Evolutionary conservation across 345 rosid genomes (phyloP), one percentile per base, ranked within the genome.

Genomic region (Syzygium jambos): DNA sequence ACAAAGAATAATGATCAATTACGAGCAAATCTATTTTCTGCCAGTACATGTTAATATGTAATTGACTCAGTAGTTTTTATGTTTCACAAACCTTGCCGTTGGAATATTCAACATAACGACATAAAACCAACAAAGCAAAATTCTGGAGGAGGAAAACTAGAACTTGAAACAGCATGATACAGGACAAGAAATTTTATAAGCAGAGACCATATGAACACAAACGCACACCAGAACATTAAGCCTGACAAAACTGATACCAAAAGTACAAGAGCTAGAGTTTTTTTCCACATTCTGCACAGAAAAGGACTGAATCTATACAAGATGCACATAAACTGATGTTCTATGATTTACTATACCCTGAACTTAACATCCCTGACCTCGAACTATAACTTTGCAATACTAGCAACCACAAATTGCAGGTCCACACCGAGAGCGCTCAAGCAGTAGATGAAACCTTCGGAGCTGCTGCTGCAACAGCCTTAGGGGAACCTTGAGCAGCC

Each of bases 381-480:
- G 80, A 17, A 9, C 46, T 68, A 16, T 30, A 68, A 68, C 43
- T 25, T 54, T 2, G 16, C 13, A 38, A 29, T n/a, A 52, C 59
- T 5, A 52, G 84, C 12, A 86, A 30, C 84, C 63, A 68, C 21
- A 9, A 68, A 34, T 17, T 68, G 80, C 46, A 68, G 46, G 25
- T 73, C 49, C 3, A 4, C 82, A 19, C 82, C 7, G 12, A 34
- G 46, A 19, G 56, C 84, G 11, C 84, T 92, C 88, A 89, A 86
- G 93, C 87, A 16, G 86, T 88, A 9, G 90, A 86, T 68, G 85
- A 55, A 11, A 87, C 80, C 85, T 87, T 91, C 0, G 85, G 85
- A 78, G 88, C 59, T 49, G 91, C 57, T 0, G 86, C n/a, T 19
- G 89, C 27, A 51, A 82, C 88, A 80, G 89, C 77, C 85, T 85